Conservation (phyloP, 2,329 filamentous ascomycete species). For the Xylariaceae sp. region DNA sequence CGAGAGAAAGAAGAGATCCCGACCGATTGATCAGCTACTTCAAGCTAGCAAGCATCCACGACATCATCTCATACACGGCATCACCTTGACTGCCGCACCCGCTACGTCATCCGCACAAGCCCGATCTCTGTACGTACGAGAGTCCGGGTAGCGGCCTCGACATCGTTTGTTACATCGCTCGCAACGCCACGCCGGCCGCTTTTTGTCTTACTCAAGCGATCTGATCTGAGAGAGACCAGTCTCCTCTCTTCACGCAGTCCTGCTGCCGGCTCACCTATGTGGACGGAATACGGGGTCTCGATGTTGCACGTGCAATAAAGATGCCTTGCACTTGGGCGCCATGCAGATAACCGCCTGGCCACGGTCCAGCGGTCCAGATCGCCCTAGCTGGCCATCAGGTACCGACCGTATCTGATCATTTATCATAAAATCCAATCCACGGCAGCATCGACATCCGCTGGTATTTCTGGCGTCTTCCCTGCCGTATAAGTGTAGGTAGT, state of each 20-base stretch:
- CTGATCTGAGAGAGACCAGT: neutral
- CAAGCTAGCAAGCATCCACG: constrained; percentile 3
- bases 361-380: constrained; percentile 8
- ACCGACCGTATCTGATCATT: neutral
- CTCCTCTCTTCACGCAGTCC: too few relatives aligned
- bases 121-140: neutral
- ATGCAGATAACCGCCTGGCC: constrained; percentile 18
- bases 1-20: constrained; percentile 5
- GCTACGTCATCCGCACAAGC: constrained; percentile 15
- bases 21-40: neutral
- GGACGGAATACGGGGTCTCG: neutral
- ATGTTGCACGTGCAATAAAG: constrained; percentile 6
- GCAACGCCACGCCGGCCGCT: neutral
- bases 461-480: too few relatives aligned
- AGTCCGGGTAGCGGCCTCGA: constrained; percentile 4
- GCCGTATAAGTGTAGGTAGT: too few relatives aligned
- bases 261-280: too few relatives aligned
- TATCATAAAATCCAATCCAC: neutral
- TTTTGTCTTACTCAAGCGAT: neutral
- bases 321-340: constrained; percentile 6
- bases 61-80: neutral
- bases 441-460: neutral
- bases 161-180: constrained; percentile 7
- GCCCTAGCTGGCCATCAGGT: neutral
- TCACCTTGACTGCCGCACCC: neutral